These are phyloP conservation scores for Colletotrichum navitas DNA, from an alignment of 2,329 filamentous ascomycete species.

Conservation along the genomic window DNA sequence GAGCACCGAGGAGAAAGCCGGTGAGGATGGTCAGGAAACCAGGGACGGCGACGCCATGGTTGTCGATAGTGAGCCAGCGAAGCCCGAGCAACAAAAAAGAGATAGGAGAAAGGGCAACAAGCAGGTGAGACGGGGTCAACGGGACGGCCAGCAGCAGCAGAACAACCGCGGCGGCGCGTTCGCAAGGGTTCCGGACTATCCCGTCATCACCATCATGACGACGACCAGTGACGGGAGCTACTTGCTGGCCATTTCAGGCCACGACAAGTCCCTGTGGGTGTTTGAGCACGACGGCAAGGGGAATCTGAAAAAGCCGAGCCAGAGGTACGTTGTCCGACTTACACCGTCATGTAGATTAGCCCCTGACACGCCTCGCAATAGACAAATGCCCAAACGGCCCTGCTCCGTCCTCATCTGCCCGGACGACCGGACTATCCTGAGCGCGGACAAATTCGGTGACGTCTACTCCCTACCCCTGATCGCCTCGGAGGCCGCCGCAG, in stretches of 20 bases:
- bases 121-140: conserved; percentile 46
- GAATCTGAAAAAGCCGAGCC: conserved; percentile 74
- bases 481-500: conserved; percentile 43
- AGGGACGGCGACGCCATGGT: conserved; percentile 43
- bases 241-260: conserved; percentile 83
- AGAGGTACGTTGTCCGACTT: conserved; percentile 67
- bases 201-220: conserved; percentile 77
- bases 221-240: conserved; percentile 74
- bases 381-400: conserved; percentile 89
- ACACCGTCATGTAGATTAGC: conserved; percentile 28
- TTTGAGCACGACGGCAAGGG: conserved; percentile 76
- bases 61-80: conserved; percentile 43
- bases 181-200: conserved; percentile 61
- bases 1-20: conserved; percentile 51
- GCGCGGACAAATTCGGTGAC: conserved; percentile 96
- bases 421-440: conserved; percentile 79
- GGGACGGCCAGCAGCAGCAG: conserved; percentile 46
- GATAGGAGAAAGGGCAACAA: conserved; percentile 44
- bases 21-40: conserved; percentile 43
- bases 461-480: conserved; percentile 89
- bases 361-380: conserved; percentile 55
- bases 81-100: conserved; percentile 47
- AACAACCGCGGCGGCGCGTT: conserved; percentile 49
- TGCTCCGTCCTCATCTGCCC: conserved; percentile 79
- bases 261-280: conserved; percentile 92